Percentiles rank a stretch among this genome's conserved stretches.
Evolutionary conservation across 2,329 filamentous ascomycete species (phyloP).

Genomic region (Fusarium miscanthi): DNA sequence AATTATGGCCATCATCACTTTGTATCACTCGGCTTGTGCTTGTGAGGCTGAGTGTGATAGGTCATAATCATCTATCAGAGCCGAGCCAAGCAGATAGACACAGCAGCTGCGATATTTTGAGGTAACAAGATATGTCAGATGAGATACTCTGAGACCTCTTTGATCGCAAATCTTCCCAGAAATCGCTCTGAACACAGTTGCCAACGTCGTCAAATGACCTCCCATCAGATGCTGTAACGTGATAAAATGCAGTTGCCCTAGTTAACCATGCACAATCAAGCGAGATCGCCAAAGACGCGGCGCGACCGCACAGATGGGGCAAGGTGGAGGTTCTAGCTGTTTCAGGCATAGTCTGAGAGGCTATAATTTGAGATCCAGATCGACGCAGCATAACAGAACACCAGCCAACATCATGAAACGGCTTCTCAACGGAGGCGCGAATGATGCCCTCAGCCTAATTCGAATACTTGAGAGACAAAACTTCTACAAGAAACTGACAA

Average conservation of each 20-base stretch:
- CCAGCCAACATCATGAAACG: not conserved
- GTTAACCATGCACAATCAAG: slow-evolving; percentile 39
- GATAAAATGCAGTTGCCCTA: slow-evolving; percentile 36
- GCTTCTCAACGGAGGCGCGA: not conserved
- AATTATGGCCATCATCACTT: slow-evolving; percentile 24
- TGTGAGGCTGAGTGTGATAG: slow-evolving; percentile 1
- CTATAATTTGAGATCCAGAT: slow-evolving; percentile 14
- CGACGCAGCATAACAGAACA: not conserved
- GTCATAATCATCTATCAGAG: not conserved
- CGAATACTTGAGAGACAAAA: fast-evolving
- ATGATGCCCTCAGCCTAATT: not conserved
- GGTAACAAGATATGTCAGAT: not conserved
- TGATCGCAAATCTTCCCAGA: not conserved
- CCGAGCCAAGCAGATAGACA: not conserved
- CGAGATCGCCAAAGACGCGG: slow-evolving; percentile 42
- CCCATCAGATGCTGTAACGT: slow-evolving; percentile 23
- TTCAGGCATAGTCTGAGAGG: slow-evolving; percentile 15
- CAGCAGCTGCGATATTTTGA: not conserved
- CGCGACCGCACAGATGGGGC: slow-evolving; percentile 43
- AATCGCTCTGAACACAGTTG: not conserved
- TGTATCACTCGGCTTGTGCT: not conserved
- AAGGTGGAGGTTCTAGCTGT: slow-evolving; percentile 25
- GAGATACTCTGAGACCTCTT: not conserved
- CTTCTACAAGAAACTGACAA: not conserved
- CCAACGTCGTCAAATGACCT: not conserved